Base-by-base conservation (phyloP, 345 rosid genomes). In the Ricinus communis region DNA sequence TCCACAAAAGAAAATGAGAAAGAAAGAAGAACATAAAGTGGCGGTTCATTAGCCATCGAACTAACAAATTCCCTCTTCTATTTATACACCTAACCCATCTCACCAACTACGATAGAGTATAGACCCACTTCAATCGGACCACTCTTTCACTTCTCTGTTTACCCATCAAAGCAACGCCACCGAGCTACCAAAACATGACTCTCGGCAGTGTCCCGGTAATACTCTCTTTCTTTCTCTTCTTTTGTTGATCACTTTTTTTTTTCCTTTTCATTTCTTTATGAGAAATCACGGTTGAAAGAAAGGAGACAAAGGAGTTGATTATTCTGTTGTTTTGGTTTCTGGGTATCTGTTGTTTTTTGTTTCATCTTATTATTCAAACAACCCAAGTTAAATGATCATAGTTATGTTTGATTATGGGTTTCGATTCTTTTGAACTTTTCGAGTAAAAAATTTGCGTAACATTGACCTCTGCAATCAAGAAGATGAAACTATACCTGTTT, bases 171-270 rank as follows among this genome's bases (percentile, higher is more conserved):
- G 11, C 15, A 33, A 22, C 16, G 4, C 11, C n/a, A 19, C 28
- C 58, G n/a, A n/a, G n/a, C n/a, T n/a, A n/a, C 16, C 73, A 33
- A 57, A 38, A 33, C 4, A 83, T 83, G 86, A 71, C 85, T 68
- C 69, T 79, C 67, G 57, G 78, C 50, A 69, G 77, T 47, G 56
- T 65, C 31, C 74, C 80, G 83, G 87, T 84, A 78, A 55, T 13
- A 5, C 43, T 41, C 38, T 59, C 25, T 36, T 66, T 62, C 38
- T 46, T 27, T 5, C 13, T 47, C 28, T 54, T 40, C n/a, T 19
- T 2, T 10, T 33, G 8, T 2, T 61, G 56, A 19, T 16, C n/a
- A n/a, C n/a, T n/a, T n/a, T n/a, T n/a, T n/a, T n/a, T n/a, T n/a
- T n/a, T n/a, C n/a, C n/a, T n/a, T n/a, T n/a, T n/a, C n/a, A n/a